Conservation (phyloP, 768 basidiomycete genomes). For the Clavulina sp. region DNA sequence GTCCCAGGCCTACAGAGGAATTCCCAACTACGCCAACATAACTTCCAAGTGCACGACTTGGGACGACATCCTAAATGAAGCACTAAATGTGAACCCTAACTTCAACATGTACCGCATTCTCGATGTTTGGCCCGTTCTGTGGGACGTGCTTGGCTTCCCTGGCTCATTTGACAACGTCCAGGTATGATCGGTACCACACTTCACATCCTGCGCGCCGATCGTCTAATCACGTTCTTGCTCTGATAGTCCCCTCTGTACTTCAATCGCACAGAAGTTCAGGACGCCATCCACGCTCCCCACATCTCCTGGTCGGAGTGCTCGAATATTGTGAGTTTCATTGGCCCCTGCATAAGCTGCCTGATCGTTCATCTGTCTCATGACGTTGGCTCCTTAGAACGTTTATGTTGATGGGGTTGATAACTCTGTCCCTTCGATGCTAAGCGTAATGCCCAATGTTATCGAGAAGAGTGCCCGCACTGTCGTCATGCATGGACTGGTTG, state of each 20-base stretch:
- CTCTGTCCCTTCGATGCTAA: slow-evolving; percentile 44
- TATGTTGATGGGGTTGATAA: slow-evolving; percentile 25
- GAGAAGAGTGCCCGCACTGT: slow-evolving; percentile 54
- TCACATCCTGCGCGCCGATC: slow-evolving; percentile 12
- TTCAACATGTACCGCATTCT: slow-evolving; percentile 67
- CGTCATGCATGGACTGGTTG: slow-evolving; percentile 54
- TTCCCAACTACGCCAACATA: slow-evolving; percentile 25
- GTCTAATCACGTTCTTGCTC: slow-evolving; percentile 24
- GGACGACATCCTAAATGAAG: slow-evolving; percentile 44
- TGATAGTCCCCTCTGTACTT: slow-evolving; percentile 43
- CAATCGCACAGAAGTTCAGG: slow-evolving; percentile 47
- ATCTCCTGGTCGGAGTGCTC: slow-evolving; percentile 51
- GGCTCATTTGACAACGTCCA: slow-evolving; percentile 31
- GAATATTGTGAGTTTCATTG: slow-evolving; percentile 11
- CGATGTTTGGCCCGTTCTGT: slow-evolving; percentile 19
- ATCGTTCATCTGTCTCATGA: slow-evolving; percentile 9
- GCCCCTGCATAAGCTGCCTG: neutral
- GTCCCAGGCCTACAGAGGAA: slow-evolving; percentile 18
- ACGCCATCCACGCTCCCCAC: slow-evolving; percentile 52
- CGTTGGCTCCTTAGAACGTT: slow-evolving; percentile 35
- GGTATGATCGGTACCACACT: slow-evolving; percentile 35
- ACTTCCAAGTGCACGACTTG: slow-evolving; percentile 43
- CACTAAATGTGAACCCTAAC: slow-evolving; percentile 47
- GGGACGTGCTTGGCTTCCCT: slow-evolving; percentile 67
- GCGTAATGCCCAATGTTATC: slow-evolving; percentile 55